Base-by-base conservation (phyloP, 352 stramenopile species). In the Phytophthora citricola region DNA sequence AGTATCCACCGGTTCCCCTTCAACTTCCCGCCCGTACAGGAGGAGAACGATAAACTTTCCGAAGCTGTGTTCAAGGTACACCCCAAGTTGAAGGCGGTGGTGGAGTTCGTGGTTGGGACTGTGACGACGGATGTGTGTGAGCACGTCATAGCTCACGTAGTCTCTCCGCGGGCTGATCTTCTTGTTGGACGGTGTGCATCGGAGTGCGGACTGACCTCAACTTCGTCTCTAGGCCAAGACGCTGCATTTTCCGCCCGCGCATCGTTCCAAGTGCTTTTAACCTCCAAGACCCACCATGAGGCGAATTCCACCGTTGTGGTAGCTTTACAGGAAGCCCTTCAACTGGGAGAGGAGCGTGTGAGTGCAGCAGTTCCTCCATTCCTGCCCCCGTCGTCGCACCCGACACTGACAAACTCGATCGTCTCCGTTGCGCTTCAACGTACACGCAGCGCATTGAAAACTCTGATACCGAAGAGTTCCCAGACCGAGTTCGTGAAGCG, bases 81-180 rank as follows among this genome's bases (percentile, higher is more conserved):
- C 12, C 81, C 81, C 2, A 78, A 77, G 48, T 36, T 91, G 17
- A 83, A 88, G 39, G 61, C 61, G 11, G 72, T 79, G 8, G 73
- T 91, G 20, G 84, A 91, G 5, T 89, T 91, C 58, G 78, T 92
- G 7, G 84, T 91, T 6, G 78, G 78, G 15, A 80, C 73, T 14
- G 78, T 84, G 11, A 81, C 85, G 29, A 91, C 76, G 1, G 82
- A 87, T 22, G 63, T 88, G 7, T 90, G 81, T 63, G 81, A 90
- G 39, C 63, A 89, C 46, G 80, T 86, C 1, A 58, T 86, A 38
- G 50, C 58, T n/a, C 70, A 69, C 5, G 36, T 87, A 22, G 81
- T 89, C 10, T 72, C 58, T 3, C 69, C 74, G 10, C 59, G 66
- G 2, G 84, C 74, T 32, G 78, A 90, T 45, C 26, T 41, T 3